Conservation (phyloP, 2,329 filamentous ascomycete species). For the Calonectria hongkongensis region DNA sequence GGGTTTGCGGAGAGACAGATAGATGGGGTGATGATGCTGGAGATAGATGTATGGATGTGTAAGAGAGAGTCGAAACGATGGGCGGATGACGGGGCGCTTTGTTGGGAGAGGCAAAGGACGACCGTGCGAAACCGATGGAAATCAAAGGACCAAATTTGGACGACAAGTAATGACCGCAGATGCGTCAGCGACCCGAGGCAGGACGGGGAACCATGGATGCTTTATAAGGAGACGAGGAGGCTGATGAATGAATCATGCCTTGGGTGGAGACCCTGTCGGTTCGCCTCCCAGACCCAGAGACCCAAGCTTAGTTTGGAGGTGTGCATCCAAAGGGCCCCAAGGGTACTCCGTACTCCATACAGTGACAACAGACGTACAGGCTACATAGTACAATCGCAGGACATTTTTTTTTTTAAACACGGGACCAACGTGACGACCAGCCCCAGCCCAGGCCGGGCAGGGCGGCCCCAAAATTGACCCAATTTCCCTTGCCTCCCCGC, state of each 20-base stretch:
- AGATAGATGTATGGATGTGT: conserved; percentile 15
- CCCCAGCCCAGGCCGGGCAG: conserved; percentile 35
- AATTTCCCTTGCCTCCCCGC: conserved; percentile 38
- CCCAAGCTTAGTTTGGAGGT: conserved; percentile 28
- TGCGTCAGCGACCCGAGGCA: conserved; percentile 38
- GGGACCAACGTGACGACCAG: conserved; percentile 37
- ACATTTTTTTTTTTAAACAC: conserved; percentile 33
- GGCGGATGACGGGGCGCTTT: conserved; percentile 15
- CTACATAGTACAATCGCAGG: conserved; percentile 21
- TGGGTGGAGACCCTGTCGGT: conserved; percentile 53
- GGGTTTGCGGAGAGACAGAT: conserved; percentile 25
- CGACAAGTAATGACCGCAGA: conserved; percentile 44
- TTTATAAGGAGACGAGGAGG: conserved; percentile 55
- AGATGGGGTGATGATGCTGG: conserved; percentile 35
- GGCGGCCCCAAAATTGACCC: conserved; percentile 40
- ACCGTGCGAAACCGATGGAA: conserved; percentile 43
- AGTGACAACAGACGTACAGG: conserved; percentile 23
- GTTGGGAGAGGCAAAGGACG: conserved; percentile 43
- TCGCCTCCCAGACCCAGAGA: conserved; percentile 50
- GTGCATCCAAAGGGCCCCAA: conserved; percentile 26
- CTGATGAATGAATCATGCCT: conserved; percentile 57
- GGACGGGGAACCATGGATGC: conserved; percentile 42
- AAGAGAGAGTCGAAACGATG: conserved; percentile 27
- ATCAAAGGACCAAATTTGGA: conserved; percentile 44
- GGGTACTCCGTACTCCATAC: conserved; percentile 22